Evolutionary conservation across 108 stramenopile species (phyloP).

Genomic region (Discostella pseudostelligera): DNA sequence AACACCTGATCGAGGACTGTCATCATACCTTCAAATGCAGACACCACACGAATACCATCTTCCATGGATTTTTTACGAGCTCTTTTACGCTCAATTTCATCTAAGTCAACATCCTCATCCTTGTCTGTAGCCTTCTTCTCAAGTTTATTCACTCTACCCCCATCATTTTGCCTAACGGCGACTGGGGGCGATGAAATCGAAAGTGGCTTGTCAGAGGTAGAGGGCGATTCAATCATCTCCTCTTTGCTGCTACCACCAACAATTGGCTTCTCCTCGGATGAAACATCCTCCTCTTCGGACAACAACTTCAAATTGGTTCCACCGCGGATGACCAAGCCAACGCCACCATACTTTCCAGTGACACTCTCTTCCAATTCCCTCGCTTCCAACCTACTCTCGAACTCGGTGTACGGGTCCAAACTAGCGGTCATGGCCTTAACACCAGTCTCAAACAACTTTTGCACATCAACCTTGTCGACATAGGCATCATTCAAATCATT

Average conservation of each 20-base stretch:
- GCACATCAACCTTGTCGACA: conserved; percentile 85
- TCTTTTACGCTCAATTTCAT: conserved; percentile 36
- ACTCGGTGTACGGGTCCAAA: conserved; percentile 97
- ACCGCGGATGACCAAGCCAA: conserved; percentile 91
- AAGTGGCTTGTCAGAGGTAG: neutral
- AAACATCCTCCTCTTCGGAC: conserved; percentile 13
- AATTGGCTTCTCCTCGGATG: neutral
- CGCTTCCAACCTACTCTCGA: conserved; percentile 80
- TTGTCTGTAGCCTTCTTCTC: conserved; percentile 37
- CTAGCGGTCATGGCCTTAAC: conserved; percentile 89
- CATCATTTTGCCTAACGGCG: conserved; percentile 19
- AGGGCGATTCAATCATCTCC: neutral
- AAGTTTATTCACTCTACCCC: conserved; percentile 7
- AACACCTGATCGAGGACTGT: conserved; percentile 47
- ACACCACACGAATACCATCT: conserved; percentile 83
- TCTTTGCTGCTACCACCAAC: neutral
- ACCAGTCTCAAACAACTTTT: conserved; percentile 91
- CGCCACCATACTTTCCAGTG: conserved; percentile 88
- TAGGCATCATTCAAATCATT: conserved; percentile 72
- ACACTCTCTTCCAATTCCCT: conserved; percentile 82
- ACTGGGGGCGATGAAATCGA: neutral
- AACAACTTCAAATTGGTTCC: conserved; percentile 37
- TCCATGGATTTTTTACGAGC: conserved; percentile 52
- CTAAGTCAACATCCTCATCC: conserved; percentile 43
- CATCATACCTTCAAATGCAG: conserved; percentile 91